Conservation (phyloP, 2,329 filamentous ascomycete genomes). For the Aureobasidium pullulans region DNA sequence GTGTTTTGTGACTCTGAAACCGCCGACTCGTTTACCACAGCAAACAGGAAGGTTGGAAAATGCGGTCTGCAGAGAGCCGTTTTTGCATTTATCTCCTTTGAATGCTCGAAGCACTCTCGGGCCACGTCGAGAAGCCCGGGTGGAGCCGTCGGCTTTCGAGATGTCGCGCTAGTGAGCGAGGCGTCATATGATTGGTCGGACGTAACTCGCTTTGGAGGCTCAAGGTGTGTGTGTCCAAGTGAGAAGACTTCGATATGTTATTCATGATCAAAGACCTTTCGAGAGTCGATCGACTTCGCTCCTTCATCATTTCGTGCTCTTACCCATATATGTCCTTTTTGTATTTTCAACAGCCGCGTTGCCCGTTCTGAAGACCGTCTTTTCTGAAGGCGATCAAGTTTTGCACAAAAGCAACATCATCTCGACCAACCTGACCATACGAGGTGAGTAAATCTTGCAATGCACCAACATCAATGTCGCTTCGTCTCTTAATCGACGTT, state of each 20-base stretch:
- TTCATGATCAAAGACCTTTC: slow-evolving; percentile 8
- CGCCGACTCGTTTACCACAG: background rate
- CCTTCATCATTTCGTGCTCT: background rate
- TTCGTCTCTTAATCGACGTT: background rate
- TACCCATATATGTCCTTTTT: background rate
- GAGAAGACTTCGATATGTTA: slow-evolving; percentile 11
- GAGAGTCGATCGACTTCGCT: background rate
- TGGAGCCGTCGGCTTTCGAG: slow-evolving; percentile 6
- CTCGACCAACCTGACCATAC: slow-evolving; percentile 1
- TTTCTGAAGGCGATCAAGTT: slow-evolving; percentile 11
- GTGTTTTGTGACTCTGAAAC: too few relatives aligned
- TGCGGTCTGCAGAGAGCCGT: background rate
- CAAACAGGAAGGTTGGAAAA: background rate
- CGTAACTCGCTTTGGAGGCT: slow-evolving; percentile 13
- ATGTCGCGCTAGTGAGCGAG: slow-evolving; percentile 1
- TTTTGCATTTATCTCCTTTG: slow-evolving; percentile 8
- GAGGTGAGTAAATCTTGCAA: background rate
- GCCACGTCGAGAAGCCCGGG: slow-evolving; percentile 1
- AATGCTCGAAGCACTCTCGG: background rate
- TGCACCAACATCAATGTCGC: background rate
- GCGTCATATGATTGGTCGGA: slow-evolving; percentile 1
- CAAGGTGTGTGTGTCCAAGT: slow-evolving; percentile 12
- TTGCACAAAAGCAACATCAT: slow-evolving; percentile 13
- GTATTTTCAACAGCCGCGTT: background rate
- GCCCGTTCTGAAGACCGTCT: background rate